Evolutionary conservation across 2,329 filamentous ascomycete species (phyloP), one percentile per base, ranked within the genome.

Genomic region (Plectosphaerella sp.): DNA sequence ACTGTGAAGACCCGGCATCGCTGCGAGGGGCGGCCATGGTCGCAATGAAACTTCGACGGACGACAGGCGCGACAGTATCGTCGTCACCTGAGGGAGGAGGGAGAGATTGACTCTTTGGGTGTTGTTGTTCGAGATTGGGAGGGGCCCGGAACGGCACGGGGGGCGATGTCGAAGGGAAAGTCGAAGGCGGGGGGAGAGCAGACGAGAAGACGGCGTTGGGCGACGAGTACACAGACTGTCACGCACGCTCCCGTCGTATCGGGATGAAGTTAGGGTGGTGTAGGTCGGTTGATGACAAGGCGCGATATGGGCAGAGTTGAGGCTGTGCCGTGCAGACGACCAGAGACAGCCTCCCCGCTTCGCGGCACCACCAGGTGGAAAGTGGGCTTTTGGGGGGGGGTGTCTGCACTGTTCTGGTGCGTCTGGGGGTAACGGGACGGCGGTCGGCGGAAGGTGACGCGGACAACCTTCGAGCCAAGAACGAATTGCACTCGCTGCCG

Each of bases 271-370:
- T 43, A 43, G 41, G 41, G 41, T 43, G 11, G n/a, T 55, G 37
- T 39, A 20, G n/a, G 41, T 43, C 16, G 49, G 49, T 56, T 48
- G 54, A 54, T 54, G 50, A 55, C 49, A 35, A 47, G 39, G 50
- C 43, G 43, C 22, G 47, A 51, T 22, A 22, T 51, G 54, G 28
- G 54, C 56, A 58, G 52, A 58, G 52, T 49, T 58, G 56, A 58
- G 56, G 56, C 56, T 57, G 52, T 58, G 56, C 53, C 51, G 51
- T 57, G 45, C 52, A 48, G 55, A 50, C 47, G 47, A 48, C 53
- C 45, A 43, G 41, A 43, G 41, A 43, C 41, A 43, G 41, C 18
- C 54, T 53, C 55, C 55, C 55, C 55, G 55, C 55, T 59, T 54
- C 49, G 52, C 28, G 51, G 41, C 15, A 39, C 37, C 15, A 39